Base-by-base conservation (phyloP, 192 early-diverging fungal genomes). In the Coemansia umbellata region DNA sequence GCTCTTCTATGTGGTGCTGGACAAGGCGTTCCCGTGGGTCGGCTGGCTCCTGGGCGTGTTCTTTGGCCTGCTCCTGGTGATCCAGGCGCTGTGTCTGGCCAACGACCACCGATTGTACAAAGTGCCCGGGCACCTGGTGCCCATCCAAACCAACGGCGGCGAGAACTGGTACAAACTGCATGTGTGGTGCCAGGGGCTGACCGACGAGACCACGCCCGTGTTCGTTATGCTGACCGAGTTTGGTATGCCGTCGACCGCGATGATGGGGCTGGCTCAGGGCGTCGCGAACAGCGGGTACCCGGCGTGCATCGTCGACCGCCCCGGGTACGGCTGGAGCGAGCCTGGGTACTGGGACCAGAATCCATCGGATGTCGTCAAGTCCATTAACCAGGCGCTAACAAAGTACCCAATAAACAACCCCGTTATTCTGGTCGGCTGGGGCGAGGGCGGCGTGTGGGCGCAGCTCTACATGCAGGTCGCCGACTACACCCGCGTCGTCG, bases 271-370 rank as follows among this genome's bases (percentile, higher is more conserved):
- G 48, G 67, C 67, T 10, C 37, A 60, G 47, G 72, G 70, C 3
- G 39, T 79, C 1, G 64, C 60, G 4, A 54, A 55, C 30, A 62
- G 31, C 31, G 72, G 72, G 7, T 61, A 74, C 37, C 55, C 71
- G 0, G 78, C 72, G 21, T 79, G 78, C 31, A 58, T 79, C 18
- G 44, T 74, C 11, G 78, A 79, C 37, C 66, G 78, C 37, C 78
- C 78, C 14, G 78, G 78, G 5, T 79, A 79, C 41, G 78, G 78
- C 42, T 79, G 78, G 78, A 79, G 78, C 56, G 78, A 74, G 41
- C 72, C 78, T 0, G 78, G 78, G 37, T 75, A 75, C 54, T 69
- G 66, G 72, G 42, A 52, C 26, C 78, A 79, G 58, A 50, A 61
- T 37, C 78, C 78, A 3, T 30, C 41, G 7, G 66, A 79, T n/a